Evolutionary conservation across 176 grass and related monocot species (phyloP), one percentile per base, ranked within the genome.

Genomic region (Paspalum notatum): DNA sequence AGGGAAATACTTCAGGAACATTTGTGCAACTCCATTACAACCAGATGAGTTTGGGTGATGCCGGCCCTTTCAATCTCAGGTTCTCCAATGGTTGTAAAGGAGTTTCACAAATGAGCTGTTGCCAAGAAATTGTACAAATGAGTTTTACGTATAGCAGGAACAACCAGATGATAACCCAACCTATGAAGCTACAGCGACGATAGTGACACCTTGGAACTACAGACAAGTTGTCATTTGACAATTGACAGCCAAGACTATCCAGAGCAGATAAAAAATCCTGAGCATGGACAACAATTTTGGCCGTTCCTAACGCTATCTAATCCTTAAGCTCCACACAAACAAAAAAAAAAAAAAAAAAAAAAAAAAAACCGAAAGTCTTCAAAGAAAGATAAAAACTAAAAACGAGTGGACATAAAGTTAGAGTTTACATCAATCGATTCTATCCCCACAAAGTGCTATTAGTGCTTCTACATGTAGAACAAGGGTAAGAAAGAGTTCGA

Each of bases 381-480:
- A 16, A 56, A 76, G 55, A 65, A 56, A 42, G 42, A 64, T 37
- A 78, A 40, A 12, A 1, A 66, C 20, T 11, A 17, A 12, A 44
- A 46, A 43, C 2, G 21, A 45, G 45, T 68, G 51, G 38, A n/a
- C 48, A 68, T 56, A 80, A 76, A 85, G 47, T 7, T 56, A 39
- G 59, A 38, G 59, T 63, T 42, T 21, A 40, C 63, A 84, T 55
- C 77, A 71, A 89, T 48, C 71, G 39, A 76, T 84, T 70, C 63
- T 81, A 80, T 38, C 63, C 81, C 46, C 47, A 70, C 82, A 3
- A 62, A 70, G 64, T 64, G 47, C 77, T 20, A 9, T 39, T 50
- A 81, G 70, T 81, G 77, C 82, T 89, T 71, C 63, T 76, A 63
- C 76, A 70, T 81, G 82, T 89, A 73, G 11, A 71, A 71, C 55